Percentiles rank a stretch among this genome's conserved stretches.
phyloP scores from a whole-genome alignment of 169 alveolate species.

The Plasmodium malariae region DNA sequence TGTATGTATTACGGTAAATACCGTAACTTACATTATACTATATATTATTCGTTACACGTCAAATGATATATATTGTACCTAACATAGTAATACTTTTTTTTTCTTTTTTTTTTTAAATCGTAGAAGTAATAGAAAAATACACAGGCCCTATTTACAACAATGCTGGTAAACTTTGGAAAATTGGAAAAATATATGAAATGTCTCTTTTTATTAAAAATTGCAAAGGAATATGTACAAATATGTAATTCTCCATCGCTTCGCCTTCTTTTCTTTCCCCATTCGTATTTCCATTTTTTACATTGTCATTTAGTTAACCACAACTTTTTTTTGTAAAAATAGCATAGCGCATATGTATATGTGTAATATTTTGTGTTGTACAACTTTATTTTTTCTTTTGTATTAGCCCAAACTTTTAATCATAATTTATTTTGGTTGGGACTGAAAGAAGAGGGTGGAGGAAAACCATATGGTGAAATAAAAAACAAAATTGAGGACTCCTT shows the following conservation, averaged over 20 bases:
- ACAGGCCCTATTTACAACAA: conserved; percentile 57
- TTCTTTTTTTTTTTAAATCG: background rate
- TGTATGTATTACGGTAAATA: too few species aligned
- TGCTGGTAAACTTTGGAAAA: conserved; percentile 32
- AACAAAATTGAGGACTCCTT: conserved; percentile 88
- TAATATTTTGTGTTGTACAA: too few species aligned
- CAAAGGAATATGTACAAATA: background rate
- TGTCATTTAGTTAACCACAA: too few species aligned
- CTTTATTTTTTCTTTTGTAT: too few species aligned
- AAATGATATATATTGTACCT: background rate
- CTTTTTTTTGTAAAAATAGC: too few species aligned
- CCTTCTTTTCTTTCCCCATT: too few species aligned
- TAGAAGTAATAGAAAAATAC: conserved; percentile 39
- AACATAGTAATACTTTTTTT: background rate
- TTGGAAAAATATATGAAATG: background rate
- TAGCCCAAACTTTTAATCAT: conserved; percentile 82
- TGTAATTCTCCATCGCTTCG: too few species aligned
- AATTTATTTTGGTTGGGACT: conserved; percentile 86
- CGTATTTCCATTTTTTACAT: too few species aligned
- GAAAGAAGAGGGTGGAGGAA: conserved; percentile 92
- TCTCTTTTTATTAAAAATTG: background rate
- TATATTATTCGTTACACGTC: too few species aligned
- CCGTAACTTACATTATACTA: too few species aligned
- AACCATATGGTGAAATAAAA: conserved; percentile 88
- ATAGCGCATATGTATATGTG: too few species aligned